A percentile compares a stretch with the other conserved stretches of the same genome.
Conservation (phyloP, 768 basidiomycete species). For the Lanmaoa rubissima region DNA sequence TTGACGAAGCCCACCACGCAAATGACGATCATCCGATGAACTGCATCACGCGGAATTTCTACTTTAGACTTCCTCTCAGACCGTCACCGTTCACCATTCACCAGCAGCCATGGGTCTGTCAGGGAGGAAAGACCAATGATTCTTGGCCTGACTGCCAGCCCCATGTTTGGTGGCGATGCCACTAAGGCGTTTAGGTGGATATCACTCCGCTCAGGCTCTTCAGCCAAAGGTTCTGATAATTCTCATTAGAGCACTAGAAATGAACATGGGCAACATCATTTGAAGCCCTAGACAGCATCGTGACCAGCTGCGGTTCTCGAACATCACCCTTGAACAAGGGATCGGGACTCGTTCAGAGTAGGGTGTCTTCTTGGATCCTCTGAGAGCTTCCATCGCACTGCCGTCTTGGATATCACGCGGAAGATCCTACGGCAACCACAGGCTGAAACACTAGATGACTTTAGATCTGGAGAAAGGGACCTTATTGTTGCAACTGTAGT, state of each 20-base stretch:
- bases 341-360: conserved; percentile 43
- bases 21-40: no score
- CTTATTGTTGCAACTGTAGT: conserved; percentile 74
- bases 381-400: conserved; percentile 50
- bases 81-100: no score
- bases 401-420: conserved; percentile 72
- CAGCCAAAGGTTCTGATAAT: conserved; percentile 5
- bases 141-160: no score
- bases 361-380: conserved; percentile 70
- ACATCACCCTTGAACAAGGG: conserved; percentile 51
- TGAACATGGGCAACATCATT: conserved; percentile 66
- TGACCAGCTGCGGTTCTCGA: conserved; percentile 62
- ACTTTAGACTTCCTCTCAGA: no score
- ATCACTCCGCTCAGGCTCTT: conserved; percentile 1
- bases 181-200: conserved; percentile 57
- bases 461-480: conserved; percentile 67
- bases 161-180: no score
- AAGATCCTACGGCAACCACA: conserved; percentile 50
- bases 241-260: conserved; percentile 54
- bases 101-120: no score
- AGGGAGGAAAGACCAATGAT: no score
- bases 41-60: no score
- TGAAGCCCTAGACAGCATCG: conserved; percentile 57
- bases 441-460: conserved; percentile 56
- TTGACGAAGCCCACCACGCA: no score